phyloP scores from a whole-genome alignment of 169 alveolate species.

The Eimeria tenella region DNA sequence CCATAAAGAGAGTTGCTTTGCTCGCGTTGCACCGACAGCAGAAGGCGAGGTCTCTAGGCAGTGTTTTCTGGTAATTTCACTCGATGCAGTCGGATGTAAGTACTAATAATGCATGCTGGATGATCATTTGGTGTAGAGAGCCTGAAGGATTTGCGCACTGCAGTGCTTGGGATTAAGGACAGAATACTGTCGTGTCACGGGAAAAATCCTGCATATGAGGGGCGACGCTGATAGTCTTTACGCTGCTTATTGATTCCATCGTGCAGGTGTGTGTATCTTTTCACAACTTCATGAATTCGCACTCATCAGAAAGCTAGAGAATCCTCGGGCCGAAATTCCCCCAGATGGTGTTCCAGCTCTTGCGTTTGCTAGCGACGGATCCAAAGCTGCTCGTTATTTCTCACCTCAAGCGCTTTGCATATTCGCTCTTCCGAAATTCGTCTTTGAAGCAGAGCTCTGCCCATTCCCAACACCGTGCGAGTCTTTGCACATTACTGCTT shows the following conservation, averaged over 20 bases:
- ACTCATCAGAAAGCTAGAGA: slow-evolving; percentile 43
- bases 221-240: too few relatives aligned
- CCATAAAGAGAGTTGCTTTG: neutral
- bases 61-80: slow-evolving; percentile 38
- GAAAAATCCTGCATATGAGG: too few relatives aligned
- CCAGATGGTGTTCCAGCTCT: slow-evolving; percentile 60
- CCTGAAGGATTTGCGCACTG: too few relatives aligned
- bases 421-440: slow-evolving; percentile 31
- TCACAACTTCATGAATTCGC: slow-evolving; percentile 54
- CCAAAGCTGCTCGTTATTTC: slow-evolving; percentile 40
- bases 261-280: slow-evolving; percentile 45
- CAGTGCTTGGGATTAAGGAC: too few relatives aligned
- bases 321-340: neutral
- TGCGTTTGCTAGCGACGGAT: slow-evolving; percentile 41
- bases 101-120: neutral
- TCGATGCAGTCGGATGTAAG: slow-evolving; percentile 50
- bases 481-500: slow-evolving; percentile 57
- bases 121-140: neutral
- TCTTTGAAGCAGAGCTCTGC: slow-evolving; percentile 28
- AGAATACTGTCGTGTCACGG: too few relatives aligned
- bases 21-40: neutral
- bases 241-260: too few relatives aligned
- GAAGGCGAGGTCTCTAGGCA: neutral
- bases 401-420: slow-evolving; percentile 12
- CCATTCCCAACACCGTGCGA: slow-evolving; percentile 49